A percentile compares a stretch with the other conserved stretches of the same genome.
Conservation (phyloP, 106 monocot species). For the Amphibolis antarctica region DNA sequence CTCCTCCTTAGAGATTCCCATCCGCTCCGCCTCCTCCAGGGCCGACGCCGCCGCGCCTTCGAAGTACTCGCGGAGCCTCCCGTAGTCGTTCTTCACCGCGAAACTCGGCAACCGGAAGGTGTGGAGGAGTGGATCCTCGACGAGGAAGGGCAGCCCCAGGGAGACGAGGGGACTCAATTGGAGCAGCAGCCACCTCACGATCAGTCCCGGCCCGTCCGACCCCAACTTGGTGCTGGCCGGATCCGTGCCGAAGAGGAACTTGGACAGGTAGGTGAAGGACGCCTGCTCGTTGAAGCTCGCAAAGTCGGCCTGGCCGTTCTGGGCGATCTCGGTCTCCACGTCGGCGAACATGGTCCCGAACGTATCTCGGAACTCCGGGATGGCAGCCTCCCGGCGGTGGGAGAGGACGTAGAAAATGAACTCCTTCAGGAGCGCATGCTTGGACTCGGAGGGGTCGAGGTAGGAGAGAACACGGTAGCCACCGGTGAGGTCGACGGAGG, state of each 20-base stretch:
- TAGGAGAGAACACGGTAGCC: conserved; percentile 75
- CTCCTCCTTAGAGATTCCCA: conserved; percentile 63
- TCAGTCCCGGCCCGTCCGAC: conserved; percentile 45
- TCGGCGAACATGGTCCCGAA: conserved; percentile 40
- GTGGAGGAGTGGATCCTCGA: conserved; percentile 53
- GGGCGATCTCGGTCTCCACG: conserved; percentile 43
- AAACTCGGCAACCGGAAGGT: conserved; percentile 50
- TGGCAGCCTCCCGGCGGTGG: conserved; percentile 27
- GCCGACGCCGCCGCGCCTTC: conserved; percentile 21
- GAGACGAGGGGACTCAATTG: conserved; percentile 62
- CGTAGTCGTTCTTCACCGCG: conserved; percentile 46
- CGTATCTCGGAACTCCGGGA: conserved; percentile 58
- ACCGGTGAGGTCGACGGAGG: conserved; percentile 67
- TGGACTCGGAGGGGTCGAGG: conserved; percentile 79
- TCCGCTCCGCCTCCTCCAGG: conserved; percentile 55
- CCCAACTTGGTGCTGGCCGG: conserved; percentile 35
- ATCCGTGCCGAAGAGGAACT: conserved; percentile 40
- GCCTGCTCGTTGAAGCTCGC: conserved; percentile 48
- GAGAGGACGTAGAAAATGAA: conserved; percentile 65
- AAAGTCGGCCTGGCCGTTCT: conserved; percentile 59
- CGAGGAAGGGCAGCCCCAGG: conserved; percentile 49
- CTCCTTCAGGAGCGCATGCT: conserved; percentile 62
- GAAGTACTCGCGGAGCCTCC: conserved; percentile 59
- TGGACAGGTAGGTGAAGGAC: conserved; percentile 49
- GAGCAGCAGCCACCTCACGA: conserved; percentile 66